Base-by-base conservation (phyloP, 441 rosid species). In the Brassica balearica region DNA sequence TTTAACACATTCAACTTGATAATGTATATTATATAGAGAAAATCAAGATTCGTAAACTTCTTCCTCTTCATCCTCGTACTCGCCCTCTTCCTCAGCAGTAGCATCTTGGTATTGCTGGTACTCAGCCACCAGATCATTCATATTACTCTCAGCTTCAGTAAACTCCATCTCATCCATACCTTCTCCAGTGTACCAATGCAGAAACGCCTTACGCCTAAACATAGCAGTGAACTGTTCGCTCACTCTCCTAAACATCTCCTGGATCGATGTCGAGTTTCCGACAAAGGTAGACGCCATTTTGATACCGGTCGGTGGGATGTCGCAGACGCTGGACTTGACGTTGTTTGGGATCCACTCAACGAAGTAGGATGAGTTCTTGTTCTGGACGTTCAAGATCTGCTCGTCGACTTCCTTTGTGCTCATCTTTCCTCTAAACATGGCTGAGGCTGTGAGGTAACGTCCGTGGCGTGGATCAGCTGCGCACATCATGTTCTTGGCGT, bases 281-380 rank as follows among this genome's bases (percentile, higher is more conserved):
- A 74, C 79, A 46, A 80, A 75, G 0, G 79, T 80, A 0, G 82
- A 80, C 22, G 82, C 82, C 82, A 80, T 80, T 41, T 41, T 75
- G 71, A 80, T 80, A 14, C 85, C 56, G 43, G 80, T 74, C 17
- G 97, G 97, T 38, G 97, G 94, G 56, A 93, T 90, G 73, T 93
- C 98, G 34, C 98, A 93, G 55, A 91, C 97, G 32, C 95, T 92
- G 8, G 98, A 91, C 83, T 93, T 93, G 68, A 93, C 95, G 51
- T 93, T 93, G 87, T 93, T 90, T 0, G 98, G 98, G 55, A 93
- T 93, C 98, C 98, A 93, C 81, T 93, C 98, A 22, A 93, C 98
- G 15, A 93, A 93, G 85, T 93, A 93, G 0, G 97, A 93, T 1
- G 98, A 93, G 80, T 93, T 93, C 82, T 93, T 93, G 87, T 93